Base-by-base conservation (phyloP, 2,329 filamentous ascomycete species). In the Talaromyces marneffei region DNA sequence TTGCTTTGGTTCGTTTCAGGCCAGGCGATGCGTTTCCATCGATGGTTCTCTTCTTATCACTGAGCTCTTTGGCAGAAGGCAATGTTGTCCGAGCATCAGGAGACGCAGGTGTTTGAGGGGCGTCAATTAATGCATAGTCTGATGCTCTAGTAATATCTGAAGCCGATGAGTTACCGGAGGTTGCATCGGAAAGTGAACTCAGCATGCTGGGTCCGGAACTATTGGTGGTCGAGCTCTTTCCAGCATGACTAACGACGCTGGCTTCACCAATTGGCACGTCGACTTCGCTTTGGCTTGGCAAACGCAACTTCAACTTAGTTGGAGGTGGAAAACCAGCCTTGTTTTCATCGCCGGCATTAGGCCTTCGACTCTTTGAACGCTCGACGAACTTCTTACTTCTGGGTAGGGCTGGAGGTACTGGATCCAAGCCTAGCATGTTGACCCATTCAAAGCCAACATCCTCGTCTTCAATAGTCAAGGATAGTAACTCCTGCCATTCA, bases 391-490 rank as follows among this genome's bases (percentile, higher is more conserved):
- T 83, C 63, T 80, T 78, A 56, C 79, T 78, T 65, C 82, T 78
- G 59, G 80, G 79, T 31, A 87, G 79, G 40, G 78, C 77, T 42
- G 86, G 86, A 23, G 86, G 86, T 35, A 87, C 77, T 29, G 87
- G 87, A 35, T 79, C 79, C 31, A 83, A 75, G n/a, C 86, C 85
- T n/a, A 97, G 78, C 75, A 97, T 90, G 40, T 89, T 84, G 39
- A 97, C 79, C 94, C 94, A 99, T 74, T 97, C 94, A 16, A 84
- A 78, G 5, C 88, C 86, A 62, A 92, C 86, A 60, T 90, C 87
- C 64, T 92, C 87, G 70, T 90, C 85, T 58, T 92, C 88, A 2
- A 89, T 85, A 9, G 82, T 84, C 16, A 97, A 80, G n/a, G 85
- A 87, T 62, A 97, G 79, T 6, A 96, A 79, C 75, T 99, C 92